phyloP scores from a whole-genome alignment of 352 stramenopile genomes.

The Phytophthora boehmeriae region DNA sequence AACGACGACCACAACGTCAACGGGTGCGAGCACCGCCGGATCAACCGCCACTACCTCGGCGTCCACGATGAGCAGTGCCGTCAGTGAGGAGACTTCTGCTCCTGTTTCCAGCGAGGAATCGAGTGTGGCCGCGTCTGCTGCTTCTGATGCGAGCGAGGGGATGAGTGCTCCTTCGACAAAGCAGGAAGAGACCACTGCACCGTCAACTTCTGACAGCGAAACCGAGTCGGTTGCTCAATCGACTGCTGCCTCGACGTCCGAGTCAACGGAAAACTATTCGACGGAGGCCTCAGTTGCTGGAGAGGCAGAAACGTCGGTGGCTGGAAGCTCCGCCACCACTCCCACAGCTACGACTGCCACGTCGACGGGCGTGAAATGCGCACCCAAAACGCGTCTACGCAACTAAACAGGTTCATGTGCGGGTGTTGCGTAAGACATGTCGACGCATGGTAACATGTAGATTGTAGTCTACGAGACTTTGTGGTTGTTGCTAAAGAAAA shows the following conservation, averaged over 20 bases:
- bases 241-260: constrained; percentile 4
- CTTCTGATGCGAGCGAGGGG: constrained; percentile 9
- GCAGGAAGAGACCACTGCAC: constrained; percentile 5
- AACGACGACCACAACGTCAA: neutral
- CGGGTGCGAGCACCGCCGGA: neutral
- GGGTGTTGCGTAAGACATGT: neutral
- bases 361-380: constrained; percentile 20
- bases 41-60: constrained; percentile 1
- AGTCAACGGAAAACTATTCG: constrained; percentile 7
- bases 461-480: neutral
- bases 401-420: constrained; percentile 5
- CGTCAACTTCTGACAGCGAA: constrained; percentile 3
- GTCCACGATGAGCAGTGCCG: constrained; percentile 14
- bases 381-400: constrained; percentile 1
- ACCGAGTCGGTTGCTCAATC: constrained; percentile 2
- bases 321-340: constrained; percentile 7
- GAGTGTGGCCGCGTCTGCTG: constrained; percentile 8
- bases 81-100: constrained; percentile 8
- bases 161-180: constrained; percentile 8
- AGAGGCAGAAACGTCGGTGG: constrained; percentile 12
- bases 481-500: neutral
- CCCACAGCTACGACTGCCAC: constrained; percentile 8
- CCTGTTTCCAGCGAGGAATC: constrained; percentile 15
- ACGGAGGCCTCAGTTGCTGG: constrained; percentile 8
- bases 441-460: too few species aligned